Conservation (phyloP, 345 rosid genomes). For the Bruguiera parviflora region DNA sequence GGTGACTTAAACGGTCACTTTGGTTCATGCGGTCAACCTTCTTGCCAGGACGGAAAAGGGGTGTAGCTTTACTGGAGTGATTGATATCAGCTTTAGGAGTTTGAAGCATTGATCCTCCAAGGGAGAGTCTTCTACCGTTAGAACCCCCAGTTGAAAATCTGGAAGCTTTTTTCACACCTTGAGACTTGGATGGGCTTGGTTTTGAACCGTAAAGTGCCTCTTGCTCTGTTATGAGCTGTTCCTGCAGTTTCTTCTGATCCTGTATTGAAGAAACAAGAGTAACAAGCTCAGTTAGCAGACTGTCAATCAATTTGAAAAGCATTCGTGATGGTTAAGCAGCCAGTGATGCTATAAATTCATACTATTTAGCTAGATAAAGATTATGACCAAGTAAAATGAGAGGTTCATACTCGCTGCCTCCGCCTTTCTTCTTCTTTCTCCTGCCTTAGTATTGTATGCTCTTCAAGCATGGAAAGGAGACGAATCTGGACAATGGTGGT, state of each 20-base stretch:
- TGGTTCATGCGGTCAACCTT: slow-evolving; percentile 48
- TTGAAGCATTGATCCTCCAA: slow-evolving; percentile 69
- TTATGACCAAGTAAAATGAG: background rate
- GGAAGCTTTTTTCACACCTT: slow-evolving; percentile 61
- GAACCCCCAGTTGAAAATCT: slow-evolving; percentile 78
- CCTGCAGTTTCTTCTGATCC: slow-evolving; percentile 99
- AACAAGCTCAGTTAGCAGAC: background rate
- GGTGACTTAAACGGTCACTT: slow-evolving; percentile 33
- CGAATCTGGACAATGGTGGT: slow-evolving; percentile 47
- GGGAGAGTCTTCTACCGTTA: slow-evolving; percentile 62
- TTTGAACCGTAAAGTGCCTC: slow-evolving; percentile 92
- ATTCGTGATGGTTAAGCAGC: background rate
- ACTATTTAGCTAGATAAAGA: background rate
- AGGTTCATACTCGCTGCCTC: slow-evolving; percentile 61
- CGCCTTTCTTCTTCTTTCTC: slow-evolving; percentile 97
- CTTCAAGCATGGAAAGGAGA: slow-evolving; percentile 89
- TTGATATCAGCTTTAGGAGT: slow-evolving; percentile 55
- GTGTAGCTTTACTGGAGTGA: slow-evolving; percentile 23
- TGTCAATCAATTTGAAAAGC: background rate
- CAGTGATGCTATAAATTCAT: background rate
- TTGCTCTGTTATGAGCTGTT: slow-evolving; percentile 89
- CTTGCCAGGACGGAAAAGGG: slow-evolving; percentile 28
- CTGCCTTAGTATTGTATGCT: slow-evolving; percentile 62
- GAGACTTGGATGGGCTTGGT: slow-evolving; percentile 91
- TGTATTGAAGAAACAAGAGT: slow-evolving; percentile 18